Conservation (phyloP, 768 basidiomycete species). For the Naematelia encephala region DNA sequence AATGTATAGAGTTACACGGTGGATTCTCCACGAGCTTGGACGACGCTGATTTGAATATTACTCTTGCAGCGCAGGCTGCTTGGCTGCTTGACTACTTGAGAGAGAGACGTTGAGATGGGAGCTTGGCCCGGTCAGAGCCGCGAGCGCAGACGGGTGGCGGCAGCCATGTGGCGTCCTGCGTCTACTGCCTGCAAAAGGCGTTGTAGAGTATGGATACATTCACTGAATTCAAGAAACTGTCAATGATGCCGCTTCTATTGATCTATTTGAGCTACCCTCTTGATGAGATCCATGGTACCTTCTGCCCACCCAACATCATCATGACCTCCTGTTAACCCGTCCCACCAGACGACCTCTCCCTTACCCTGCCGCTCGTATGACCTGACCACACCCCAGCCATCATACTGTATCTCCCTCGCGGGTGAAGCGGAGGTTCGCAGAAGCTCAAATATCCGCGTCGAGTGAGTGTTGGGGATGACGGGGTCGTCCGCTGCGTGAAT, state of each 20-base stretch:
- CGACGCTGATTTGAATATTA: too few relatives aligned
- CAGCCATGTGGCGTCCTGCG: too few relatives aligned
- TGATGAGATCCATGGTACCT: slow-evolving; percentile 41
- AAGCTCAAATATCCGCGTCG: slow-evolving; percentile 59
- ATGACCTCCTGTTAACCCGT: slow-evolving; percentile 43
- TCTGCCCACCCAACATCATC: slow-evolving; percentile 41
- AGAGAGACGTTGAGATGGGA: too few relatives aligned
- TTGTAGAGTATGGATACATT: not conserved
- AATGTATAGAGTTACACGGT: too few relatives aligned
- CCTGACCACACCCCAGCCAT: slow-evolving; percentile 36
- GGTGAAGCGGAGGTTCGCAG: not conserved
- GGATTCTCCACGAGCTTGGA: too few relatives aligned
- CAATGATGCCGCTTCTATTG: not conserved
- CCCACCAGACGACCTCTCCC: slow-evolving; percentile 38
- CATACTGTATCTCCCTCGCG: slow-evolving; percentile 3
- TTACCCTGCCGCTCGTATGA: slow-evolving; percentile 5
- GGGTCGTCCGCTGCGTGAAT: slow-evolving; percentile 71
- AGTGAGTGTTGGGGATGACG: slow-evolving; percentile 70
- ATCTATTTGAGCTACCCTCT: slow-evolving; percentile 15
- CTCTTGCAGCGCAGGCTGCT: too few relatives aligned
- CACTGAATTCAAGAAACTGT: too few relatives aligned
- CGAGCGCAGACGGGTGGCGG: too few relatives aligned
- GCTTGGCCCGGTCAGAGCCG: too few relatives aligned
- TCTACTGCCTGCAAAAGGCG: not conserved
- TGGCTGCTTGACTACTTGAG: too few relatives aligned